phyloP scores from a whole-genome alignment of 257 asterid genomes.

The Solanum chilense region DNA sequence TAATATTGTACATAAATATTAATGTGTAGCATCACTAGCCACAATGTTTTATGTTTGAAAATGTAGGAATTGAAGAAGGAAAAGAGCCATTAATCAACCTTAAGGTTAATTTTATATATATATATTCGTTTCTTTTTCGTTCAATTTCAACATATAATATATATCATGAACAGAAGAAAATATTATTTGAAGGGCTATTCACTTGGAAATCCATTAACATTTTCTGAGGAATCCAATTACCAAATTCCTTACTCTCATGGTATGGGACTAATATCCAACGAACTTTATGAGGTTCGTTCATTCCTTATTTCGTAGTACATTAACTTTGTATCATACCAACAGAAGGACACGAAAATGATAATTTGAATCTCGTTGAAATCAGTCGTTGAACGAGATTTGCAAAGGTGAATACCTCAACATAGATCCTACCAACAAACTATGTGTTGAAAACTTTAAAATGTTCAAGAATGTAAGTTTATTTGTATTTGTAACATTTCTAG shows the following conservation, averaged over 20 bases:
- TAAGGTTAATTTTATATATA: constrained; percentile 6
- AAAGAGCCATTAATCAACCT: constrained; percentile 17
- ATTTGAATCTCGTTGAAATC: background rate
- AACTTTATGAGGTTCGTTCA: constrained; percentile 15
- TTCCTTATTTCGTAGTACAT: background rate
- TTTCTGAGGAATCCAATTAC: background rate
- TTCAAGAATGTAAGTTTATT: background rate
- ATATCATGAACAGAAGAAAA: background rate
- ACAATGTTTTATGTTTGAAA: background rate
- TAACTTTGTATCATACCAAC: background rate
- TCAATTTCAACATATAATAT: background rate
- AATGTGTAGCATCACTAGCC: background rate
- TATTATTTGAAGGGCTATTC: constrained; percentile 18
- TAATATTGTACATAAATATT: background rate
- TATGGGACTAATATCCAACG: constrained; percentile 20
- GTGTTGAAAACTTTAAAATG: background rate
- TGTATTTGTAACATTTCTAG: background rate
- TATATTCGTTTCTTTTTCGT: background rate
- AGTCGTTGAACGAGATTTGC: background rate
- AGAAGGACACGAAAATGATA: background rate
- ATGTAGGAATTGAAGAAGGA: constrained; percentile 29
- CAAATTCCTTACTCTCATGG: constrained; percentile 15
- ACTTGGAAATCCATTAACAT: constrained; percentile 21
- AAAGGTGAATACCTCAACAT: background rate
- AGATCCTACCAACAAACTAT: background rate